Percentiles rank a stretch among this genome's conserved stretches.
These are phyloP conservation scores for Xylaria sp. DNA, from an alignment of 2,329 filamentous ascomycete species.

Conservation along the genomic window DNA sequence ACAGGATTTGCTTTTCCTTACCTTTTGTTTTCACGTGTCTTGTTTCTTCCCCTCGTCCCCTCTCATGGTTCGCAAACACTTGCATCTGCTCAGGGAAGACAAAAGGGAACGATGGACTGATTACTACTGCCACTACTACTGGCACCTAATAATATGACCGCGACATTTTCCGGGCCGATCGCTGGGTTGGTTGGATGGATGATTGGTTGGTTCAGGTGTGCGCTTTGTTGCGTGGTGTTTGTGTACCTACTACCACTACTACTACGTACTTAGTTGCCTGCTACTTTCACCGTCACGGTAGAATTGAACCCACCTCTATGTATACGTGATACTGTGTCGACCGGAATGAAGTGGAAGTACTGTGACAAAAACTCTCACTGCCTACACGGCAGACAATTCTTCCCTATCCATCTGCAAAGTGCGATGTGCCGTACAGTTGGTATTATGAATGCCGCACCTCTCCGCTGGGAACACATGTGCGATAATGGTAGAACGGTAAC, in stretches of 20 bases:
- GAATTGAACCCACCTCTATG: slow-evolving; percentile 11
- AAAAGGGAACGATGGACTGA: slow-evolving; percentile 11
- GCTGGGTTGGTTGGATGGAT: not conserved
- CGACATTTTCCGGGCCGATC: slow-evolving; percentile 5
- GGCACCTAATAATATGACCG: slow-evolving; percentile 22
- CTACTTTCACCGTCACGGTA: slow-evolving; percentile 22
- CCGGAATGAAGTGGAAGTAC: not conserved
- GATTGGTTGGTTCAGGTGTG: slow-evolving; percentile 1
- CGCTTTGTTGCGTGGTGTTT: slow-evolving; percentile 23
- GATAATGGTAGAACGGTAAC: slow-evolving; percentile 3
- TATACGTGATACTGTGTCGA: not conserved
- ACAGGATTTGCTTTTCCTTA: slow-evolving; percentile 12
- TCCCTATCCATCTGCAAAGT: not conserved
- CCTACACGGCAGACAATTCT: too few species aligned
- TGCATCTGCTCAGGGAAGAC: slow-evolving; percentile 28
- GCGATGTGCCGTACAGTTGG: too few species aligned
- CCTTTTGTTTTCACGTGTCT: not conserved
- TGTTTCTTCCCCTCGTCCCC: not conserved
- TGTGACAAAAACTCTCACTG: too few species aligned
- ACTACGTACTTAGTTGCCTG: not conserved
- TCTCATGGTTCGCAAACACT: slow-evolving; percentile 13
- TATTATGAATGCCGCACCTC: not conserved
- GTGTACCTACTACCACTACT: slow-evolving; percentile 28
- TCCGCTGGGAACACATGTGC: slow-evolving; percentile 6
- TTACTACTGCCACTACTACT: not conserved